Percentiles rank a stretch among this genome's conserved stretches.
Conservation (phyloP, 805 yeast species). For the Saccharomycopsis microspora region DNA sequence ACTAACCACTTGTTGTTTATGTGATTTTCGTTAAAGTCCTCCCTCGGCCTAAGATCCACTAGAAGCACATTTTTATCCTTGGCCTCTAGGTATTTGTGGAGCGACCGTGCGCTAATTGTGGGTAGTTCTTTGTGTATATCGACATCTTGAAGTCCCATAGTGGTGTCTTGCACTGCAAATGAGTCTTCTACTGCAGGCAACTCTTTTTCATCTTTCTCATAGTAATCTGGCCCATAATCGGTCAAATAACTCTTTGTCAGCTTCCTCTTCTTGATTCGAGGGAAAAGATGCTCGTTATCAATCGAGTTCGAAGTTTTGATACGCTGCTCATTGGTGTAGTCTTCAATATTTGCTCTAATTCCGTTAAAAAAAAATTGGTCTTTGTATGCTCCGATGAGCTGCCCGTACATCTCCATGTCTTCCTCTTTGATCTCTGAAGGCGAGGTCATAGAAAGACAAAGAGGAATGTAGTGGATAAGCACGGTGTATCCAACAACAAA, state of each 20-base stretch:
- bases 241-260: constrained; percentile 16
- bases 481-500: constrained; percentile 14
- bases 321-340: constrained; percentile 1
- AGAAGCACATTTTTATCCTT: constrained; percentile 10
- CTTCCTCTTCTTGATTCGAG: constrained; percentile 10
- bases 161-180: background rate
- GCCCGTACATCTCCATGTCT: constrained; percentile 11
- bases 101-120: constrained; percentile 3
- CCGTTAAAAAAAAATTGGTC: constrained; percentile 13
- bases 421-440: constrained; percentile 2
- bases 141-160: background rate
- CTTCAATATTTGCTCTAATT: constrained; percentile 14
- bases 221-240: constrained; percentile 16
- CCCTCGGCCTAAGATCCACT: constrained; percentile 13
- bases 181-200: background rate
- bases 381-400: constrained; percentile 8
- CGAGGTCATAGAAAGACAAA: constrained; percentile 1
- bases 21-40: constrained; percentile 13
- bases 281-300: constrained; percentile 8
- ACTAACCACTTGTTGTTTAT: constrained; percentile 11
- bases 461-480: constrained; percentile 12
- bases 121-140: constrained; percentile 1
- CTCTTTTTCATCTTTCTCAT: constrained; percentile 2
- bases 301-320: background rate
- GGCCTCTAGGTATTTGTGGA: constrained; percentile 9